phyloP scores from a whole-genome alignment of 345 rosid species.

The Aquilaria sinensis region DNA sequence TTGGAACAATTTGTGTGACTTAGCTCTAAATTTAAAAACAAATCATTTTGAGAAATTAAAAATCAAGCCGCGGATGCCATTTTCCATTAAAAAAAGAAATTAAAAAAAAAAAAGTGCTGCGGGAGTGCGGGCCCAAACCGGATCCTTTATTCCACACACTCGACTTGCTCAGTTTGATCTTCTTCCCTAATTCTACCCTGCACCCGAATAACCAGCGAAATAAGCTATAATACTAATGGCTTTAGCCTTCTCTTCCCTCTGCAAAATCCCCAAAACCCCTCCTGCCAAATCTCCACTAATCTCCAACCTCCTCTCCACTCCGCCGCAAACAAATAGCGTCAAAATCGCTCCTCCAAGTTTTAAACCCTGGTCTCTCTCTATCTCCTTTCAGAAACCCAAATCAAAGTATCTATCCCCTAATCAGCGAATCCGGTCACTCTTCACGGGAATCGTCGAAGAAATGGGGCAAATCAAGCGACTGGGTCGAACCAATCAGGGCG shows the following conservation, averaged over 20 bases:
- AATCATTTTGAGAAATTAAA: too few species aligned
- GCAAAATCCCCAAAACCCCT: conserved; percentile 16
- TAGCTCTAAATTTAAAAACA: too few species aligned
- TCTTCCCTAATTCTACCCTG: neutral
- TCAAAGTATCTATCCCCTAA: conserved; percentile 9
- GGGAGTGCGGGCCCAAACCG: too few species aligned
- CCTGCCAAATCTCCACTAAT: conserved; percentile 4
- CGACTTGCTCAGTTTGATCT: neutral
- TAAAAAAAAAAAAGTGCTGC: too few species aligned
- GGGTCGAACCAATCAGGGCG: conserved; percentile 52
- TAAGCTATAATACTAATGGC: conserved; percentile 14
- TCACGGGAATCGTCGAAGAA: conserved; percentile 90
- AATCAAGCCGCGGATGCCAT: too few species aligned
- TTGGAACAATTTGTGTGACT: too few species aligned
- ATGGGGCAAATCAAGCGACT: conserved; percentile 56
- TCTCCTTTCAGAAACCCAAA: conserved; percentile 14
- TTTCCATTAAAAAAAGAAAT: too few species aligned
- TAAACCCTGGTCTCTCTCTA: conserved; percentile 23
- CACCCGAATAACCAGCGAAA: neutral
- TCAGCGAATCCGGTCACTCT: conserved; percentile 42
- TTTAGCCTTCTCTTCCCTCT: conserved; percentile 7
- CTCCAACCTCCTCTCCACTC: conserved; percentile 8
- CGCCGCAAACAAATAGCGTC: conserved; percentile 13
- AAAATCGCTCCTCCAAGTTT: conserved; percentile 14
- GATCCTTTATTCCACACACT: neutral